phyloP scores from a whole-genome alignment of 345 rosid genomes.

The Hibiscus mutabilis region DNA sequence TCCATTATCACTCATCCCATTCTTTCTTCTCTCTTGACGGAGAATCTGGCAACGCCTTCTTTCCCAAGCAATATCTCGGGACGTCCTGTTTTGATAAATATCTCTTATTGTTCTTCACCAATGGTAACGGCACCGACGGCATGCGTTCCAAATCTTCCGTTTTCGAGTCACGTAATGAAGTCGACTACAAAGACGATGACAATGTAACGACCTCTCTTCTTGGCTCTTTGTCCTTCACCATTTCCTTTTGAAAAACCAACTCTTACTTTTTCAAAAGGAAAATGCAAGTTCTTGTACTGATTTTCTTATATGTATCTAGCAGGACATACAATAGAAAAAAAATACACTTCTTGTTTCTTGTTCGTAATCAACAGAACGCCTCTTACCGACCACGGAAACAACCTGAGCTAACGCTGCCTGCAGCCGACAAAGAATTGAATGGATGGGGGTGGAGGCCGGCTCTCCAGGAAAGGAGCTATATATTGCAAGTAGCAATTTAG shows the following conservation, averaged over 20 bases:
- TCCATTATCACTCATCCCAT: constrained; percentile 21
- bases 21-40: constrained; percentile 38
- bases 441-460: constrained; percentile 9
- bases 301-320: background rate
- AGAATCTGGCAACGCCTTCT: constrained; percentile 64
- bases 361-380: background rate
- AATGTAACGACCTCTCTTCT: background rate
- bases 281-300: background rate
- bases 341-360: background rate
- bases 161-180: constrained; percentile 12
- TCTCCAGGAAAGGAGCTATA: background rate
- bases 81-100: constrained; percentile 63
- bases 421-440: constrained; percentile 25
- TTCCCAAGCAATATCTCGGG: constrained; percentile 67
- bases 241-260: background rate
- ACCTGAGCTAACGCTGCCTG: constrained; percentile 31
- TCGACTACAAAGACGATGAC: background rate
- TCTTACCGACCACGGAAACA: constrained; percentile 26
- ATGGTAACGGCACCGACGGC: constrained; percentile 30
- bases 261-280: background rate
- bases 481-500: background rate
- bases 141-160: constrained; percentile 36
- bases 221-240: constrained; percentile 24
- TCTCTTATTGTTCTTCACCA: constrained; percentile 31
- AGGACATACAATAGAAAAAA: background rate